A percentile compares a stretch with the other conserved stretches of the same genome.
phyloP scores from a whole-genome alignment of 169 alveolate genomes.

The Plasmodium sp. region DNA sequence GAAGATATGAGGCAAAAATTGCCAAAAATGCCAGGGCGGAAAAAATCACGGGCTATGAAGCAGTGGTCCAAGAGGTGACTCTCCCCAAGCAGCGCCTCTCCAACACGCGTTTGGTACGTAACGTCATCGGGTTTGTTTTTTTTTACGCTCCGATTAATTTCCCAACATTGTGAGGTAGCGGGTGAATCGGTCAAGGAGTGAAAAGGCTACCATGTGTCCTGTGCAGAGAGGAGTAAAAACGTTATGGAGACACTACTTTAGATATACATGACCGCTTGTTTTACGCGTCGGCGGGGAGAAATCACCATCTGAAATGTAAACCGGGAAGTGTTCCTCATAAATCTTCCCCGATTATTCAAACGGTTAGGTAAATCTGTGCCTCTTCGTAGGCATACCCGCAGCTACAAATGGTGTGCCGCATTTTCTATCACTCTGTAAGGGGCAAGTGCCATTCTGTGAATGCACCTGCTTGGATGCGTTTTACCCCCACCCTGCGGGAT shows the following conservation, averaged over 20 bases:
- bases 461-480: not conserved
- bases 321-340: not conserved
- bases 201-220: not conserved
- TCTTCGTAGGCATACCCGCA: not conserved
- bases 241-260: not conserved
- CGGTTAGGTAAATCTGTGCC: not conserved
- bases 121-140: not conserved
- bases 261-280: not conserved
- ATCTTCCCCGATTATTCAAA: not conserved
- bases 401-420: not conserved
- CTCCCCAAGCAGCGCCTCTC: not conserved
- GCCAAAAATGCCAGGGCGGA: conserved; percentile 92
- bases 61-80: conserved; percentile 87
- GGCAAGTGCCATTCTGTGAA: not conserved
- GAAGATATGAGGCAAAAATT: conserved; percentile 88
- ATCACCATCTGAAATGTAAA: not conserved
- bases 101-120: not conserved
- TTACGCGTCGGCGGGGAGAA: not conserved
- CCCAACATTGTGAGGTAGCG: not conserved
- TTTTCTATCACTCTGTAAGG: not conserved
- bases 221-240: not conserved
- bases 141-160: not conserved
- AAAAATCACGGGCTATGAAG: conserved; percentile 86
- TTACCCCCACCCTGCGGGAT: not conserved
- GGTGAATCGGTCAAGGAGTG: not conserved